Base-by-base conservation (phyloP, 2,329 filamentous ascomycete genomes). In the Diplodia intermedia region DNA sequence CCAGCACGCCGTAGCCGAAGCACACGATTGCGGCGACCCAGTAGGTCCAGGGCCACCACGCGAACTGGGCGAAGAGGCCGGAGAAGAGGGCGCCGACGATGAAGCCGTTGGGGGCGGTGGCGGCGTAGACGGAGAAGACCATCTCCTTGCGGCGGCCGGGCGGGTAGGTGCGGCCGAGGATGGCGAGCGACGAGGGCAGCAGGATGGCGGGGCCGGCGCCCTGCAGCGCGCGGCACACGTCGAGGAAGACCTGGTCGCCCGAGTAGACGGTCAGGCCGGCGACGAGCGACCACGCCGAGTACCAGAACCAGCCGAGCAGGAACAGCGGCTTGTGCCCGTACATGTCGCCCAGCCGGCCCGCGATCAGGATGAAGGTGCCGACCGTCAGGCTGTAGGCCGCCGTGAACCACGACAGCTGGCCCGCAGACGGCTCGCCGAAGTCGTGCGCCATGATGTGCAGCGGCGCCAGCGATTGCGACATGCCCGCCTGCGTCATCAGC, bases 111-210 rank as follows among this genome's bases (percentile, higher is more conserved):
- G 85, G 84, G 9, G 84, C 84, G 61, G 78, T 79, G 1, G 82
- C 83, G 5, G 82, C 84, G 68, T 85, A 86, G 11, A 83, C 68
- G 0, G 80, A 77, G 70, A 91, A 89, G 0, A 86, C 82, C 78
- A 90, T 85, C 57, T 86, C 83, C 75, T 90, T 90, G 68, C 83
- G 81, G 65, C 77, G 79, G 0, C 88, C 88, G 0, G 85, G 85
- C 0, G 81, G 77, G 70, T 89, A 90, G 0, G 84, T 82, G 0
- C 80, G 79, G 2, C 88, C 88, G 0, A 91, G 76, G 14, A 92
- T 81, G 2, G 88, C 89, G 26, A 91, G 77, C 0, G 82, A 87
- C 70, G 90, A 91, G 0, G 90, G 89, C 29, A 91, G 79, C 12
- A 84, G 78, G 40, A 91, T 80, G 0, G 88, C 88, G 0, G 88